Evolutionary conservation across 176 grass and related monocot genomes (phyloP).

Genomic region (Ampelocalamus luodianensis): DNA sequence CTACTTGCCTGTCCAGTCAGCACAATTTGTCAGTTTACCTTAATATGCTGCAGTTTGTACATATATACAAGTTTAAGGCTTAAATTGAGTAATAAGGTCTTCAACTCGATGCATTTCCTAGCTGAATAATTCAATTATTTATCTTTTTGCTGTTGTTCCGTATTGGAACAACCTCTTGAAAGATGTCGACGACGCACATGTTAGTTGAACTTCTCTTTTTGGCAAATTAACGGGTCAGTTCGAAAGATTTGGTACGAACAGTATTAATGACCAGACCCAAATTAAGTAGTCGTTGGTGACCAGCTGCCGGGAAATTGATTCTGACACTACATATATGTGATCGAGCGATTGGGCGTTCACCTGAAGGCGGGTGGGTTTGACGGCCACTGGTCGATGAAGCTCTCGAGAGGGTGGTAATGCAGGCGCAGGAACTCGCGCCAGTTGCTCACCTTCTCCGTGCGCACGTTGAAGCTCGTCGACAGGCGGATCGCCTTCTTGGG

Average conservation of each 20-base stretch:
- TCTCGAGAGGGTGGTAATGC: constrained; percentile 82
- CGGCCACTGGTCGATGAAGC: constrained; percentile 84
- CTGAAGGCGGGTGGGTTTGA: constrained; percentile 69
- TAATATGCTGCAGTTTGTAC: neutral
- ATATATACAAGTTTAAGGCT: neutral
- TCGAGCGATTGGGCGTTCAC: constrained; percentile 20
- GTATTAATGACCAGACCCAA: neutral
- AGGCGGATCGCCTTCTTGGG: constrained; percentile 75
- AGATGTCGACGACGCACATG: neutral
- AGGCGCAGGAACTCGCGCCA: constrained; percentile 93
- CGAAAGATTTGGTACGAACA: neutral
- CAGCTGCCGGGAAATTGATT: neutral
- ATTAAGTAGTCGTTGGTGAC: neutral
- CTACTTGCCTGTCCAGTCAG: constrained; percentile 51
- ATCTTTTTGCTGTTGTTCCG: neutral
- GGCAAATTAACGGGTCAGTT: neutral
- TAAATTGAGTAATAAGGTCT: neutral
- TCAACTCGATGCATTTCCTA: neutral
- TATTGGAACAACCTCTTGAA: neutral
- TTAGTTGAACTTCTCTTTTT: neutral
- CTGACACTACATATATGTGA: neutral
- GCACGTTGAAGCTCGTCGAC: constrained; percentile 95
- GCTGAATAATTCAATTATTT: neutral
- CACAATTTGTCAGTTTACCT: constrained; percentile 27
- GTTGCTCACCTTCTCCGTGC: constrained; percentile 78